These are phyloP conservation scores for Colletotrichum paranaense DNA, from an alignment of 2,329 filamentous ascomycete species.

Conservation along the genomic window DNA sequence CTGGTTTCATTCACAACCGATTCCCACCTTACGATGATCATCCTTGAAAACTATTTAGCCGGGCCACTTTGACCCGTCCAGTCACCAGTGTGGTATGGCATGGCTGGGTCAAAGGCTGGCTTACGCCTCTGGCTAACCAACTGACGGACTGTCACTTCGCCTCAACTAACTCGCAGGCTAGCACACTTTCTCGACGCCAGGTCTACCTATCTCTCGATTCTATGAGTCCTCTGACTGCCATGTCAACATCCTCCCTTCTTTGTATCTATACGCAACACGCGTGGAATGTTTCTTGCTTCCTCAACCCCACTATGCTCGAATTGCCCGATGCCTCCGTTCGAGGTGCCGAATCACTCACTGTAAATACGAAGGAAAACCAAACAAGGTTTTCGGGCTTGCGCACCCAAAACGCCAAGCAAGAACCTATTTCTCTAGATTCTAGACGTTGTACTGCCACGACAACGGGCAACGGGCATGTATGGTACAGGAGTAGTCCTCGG, in stretches of 20 bases:
- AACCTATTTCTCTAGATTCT: not conserved
- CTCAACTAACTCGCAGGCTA: conserved; percentile 20
- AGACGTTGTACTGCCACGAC: not conserved
- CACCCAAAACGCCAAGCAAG: not conserved
- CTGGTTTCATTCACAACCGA: not conserved
- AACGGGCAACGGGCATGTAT: not conserved
- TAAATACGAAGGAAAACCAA: not conserved
- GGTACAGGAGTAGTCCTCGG: not conserved
- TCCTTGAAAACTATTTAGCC: not conserved
- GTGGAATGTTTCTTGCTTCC: conserved; percentile 14
- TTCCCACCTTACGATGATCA: not conserved
- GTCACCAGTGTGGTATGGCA: not conserved
- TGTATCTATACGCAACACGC: conserved; percentile 9
- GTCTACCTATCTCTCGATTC: not conserved
- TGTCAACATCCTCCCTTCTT: conserved; percentile 2
- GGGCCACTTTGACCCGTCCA: conserved; percentile 20
- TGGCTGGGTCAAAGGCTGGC: conserved; percentile 16
- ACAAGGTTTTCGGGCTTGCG: not conserved
- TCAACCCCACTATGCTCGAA: not conserved
- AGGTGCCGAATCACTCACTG: not conserved
- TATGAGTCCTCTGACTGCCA: conserved; percentile 2
- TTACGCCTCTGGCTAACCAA: conserved; percentile 8
- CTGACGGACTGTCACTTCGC: conserved; percentile 24
- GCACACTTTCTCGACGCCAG: conserved; percentile 7
- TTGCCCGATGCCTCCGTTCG: not conserved